Conservation (phyloP, 257 asterid genomes). For the Nicotiana attenuata region DNA sequence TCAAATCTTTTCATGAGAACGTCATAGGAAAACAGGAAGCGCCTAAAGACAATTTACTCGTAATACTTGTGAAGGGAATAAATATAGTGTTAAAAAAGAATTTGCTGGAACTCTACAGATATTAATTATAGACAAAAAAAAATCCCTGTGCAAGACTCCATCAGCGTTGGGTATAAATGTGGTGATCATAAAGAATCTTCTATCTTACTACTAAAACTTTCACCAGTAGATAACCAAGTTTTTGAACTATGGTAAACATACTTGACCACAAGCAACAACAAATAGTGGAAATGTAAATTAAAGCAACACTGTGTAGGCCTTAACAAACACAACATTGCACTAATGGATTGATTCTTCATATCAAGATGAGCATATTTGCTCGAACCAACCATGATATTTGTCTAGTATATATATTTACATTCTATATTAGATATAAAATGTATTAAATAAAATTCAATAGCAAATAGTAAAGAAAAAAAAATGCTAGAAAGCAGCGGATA, state of each 20-base stretch:
- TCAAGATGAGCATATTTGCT: conserved; percentile 46
- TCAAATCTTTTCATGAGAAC: background rate
- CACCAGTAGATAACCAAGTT: background rate
- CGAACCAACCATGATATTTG: conserved; percentile 51
- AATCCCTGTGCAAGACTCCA: background rate
- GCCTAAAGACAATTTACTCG: background rate
- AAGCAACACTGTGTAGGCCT: conserved; percentile 40
- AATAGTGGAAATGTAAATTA: background rate
- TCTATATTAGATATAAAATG: background rate
- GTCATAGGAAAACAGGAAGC: background rate
- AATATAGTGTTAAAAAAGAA: background rate
- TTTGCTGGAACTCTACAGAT: background rate
- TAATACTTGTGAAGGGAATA: background rate
- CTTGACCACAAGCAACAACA: background rate
- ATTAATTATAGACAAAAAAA: background rate
- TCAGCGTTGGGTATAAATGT: background rate
- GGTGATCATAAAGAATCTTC: background rate
- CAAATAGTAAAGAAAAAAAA: background rate
- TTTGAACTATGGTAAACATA: background rate
- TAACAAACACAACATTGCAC: conserved; percentile 40
- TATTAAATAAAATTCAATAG: background rate
- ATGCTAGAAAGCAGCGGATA: conserved; percentile 7
- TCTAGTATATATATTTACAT: background rate
- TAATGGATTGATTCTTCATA: conserved; percentile 42
- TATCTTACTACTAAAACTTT: background rate